Evolutionary conservation across 1,139 yeast genomes (phyloP).

Genomic region (Lodderomyces beijingensis): DNA sequence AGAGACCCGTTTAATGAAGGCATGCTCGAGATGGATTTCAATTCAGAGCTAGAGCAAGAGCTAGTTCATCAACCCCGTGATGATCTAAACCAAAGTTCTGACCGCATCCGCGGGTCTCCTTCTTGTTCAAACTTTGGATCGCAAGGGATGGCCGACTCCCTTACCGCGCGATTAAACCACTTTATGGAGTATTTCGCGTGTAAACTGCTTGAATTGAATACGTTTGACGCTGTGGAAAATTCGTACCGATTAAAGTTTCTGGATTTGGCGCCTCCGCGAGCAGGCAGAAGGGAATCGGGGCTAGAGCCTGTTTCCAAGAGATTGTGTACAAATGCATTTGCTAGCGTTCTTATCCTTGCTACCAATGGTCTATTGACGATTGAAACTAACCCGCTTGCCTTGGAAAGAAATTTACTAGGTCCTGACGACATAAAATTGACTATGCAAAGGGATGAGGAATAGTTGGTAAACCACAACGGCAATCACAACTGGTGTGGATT

Average conservation of each 20-base stretch:
- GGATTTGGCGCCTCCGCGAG: constrained; percentile 16
- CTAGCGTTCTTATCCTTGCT: constrained; percentile 35
- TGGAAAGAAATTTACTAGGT: not conserved
- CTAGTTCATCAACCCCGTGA: not conserved
- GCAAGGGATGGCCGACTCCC: not conserved
- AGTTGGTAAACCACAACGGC: no score
- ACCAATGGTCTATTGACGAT: constrained; percentile 12
- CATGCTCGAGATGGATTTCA: not conserved
- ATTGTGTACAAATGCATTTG: constrained; percentile 37
- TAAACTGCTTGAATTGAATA: constrained; percentile 4
- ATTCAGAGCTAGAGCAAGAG: not conserved
- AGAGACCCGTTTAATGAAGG: not conserved
- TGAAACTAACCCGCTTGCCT: not conserved
- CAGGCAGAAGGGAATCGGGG: not conserved
- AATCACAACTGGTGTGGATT: no score
- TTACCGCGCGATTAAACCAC: constrained; percentile 4
- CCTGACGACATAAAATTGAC: no score
- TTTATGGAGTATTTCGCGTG: constrained; percentile 7
- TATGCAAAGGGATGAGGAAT: no score
- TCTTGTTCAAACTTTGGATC: not conserved
- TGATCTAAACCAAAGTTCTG: not conserved
- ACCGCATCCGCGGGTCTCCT: constrained; percentile 5
- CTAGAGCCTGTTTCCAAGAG: constrained; percentile 11
- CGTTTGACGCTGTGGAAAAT: not conserved
- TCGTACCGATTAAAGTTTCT: constrained; percentile 11